Base-by-base conservation (phyloP, 177 flowering plant genomes). In the Tripterygium wilfordii region DNA sequence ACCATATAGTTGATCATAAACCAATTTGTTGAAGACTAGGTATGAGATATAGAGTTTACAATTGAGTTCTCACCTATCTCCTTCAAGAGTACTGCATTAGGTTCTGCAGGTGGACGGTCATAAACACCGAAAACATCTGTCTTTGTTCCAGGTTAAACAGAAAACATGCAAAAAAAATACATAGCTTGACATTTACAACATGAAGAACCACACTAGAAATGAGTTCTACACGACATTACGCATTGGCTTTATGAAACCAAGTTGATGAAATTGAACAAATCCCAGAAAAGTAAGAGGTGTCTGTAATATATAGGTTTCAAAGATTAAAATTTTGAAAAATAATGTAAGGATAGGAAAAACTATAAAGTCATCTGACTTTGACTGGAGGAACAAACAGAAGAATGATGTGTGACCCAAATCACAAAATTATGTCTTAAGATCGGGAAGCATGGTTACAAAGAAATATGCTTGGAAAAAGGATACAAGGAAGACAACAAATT, bases 111-210 rank as follows among this genome's bases (percentile, higher is more conserved):
- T 6, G 99, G 99, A 22, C 88, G 83, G 54, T 89, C 92, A 56
- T 80, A 92, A 26, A 92, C 99, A 19, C 99, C 96, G 25, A 70
- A 71, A 45, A 92, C 99, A 75, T 92, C 97, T 63, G 99, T 92
- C 99, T 91, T 50, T 13, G 45, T 43, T 45, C 33, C 44, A 36
- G 1, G 21, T 63, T 60, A 61, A 64, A 46, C 36, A 68, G 72
- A 75, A 61, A 67, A 48, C 49, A 49, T 20, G 36, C 8, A 36
- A 45, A 16, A 8, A 44, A 44, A 27, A n/a, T n/a, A n/a, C n/a
- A n/a, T n/a, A n/a, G n/a, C n/a, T n/a, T n/a, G n/a, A n/a, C n/a
- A n/a, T n/a, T n/a, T n/a, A n/a, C n/a, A n/a, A n/a, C n/a, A n/a
- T n/a, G n/a, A n/a, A n/a, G n/a, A n/a, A n/a, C n/a, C n/a, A n/a